Conservation (phyloP, 1,284 basidiomycete species). For the Cutaneotrichosporon dermatis region DNA sequence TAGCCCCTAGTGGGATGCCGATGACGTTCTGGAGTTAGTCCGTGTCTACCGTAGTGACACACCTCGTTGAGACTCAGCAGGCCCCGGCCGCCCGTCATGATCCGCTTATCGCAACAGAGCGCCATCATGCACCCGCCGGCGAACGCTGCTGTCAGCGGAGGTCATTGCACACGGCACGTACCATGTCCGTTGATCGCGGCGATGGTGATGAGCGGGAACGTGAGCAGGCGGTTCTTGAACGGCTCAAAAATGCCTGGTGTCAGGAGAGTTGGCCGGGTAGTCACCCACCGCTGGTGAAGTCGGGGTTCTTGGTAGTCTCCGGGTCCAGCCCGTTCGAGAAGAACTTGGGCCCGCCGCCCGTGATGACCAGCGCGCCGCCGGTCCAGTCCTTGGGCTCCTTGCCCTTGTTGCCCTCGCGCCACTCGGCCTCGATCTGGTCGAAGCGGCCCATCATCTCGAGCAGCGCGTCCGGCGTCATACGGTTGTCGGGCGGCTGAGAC, state of each 20-base stretch:
- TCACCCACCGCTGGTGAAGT: conserved; percentile 67
- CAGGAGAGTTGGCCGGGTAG: not conserved
- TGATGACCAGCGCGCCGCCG: conserved; percentile 69
- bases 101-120: conserved; percentile 78
- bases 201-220: conserved; percentile 58
- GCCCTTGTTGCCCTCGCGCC: conserved; percentile 52
- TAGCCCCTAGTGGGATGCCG: conserved; percentile 69
- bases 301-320: conserved; percentile 54
- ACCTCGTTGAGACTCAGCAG: conserved; percentile 90
- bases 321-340: conserved; percentile 61
- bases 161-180: no score
- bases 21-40: conserved; percentile 57
- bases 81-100: conserved; percentile 76
- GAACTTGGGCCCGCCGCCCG: conserved; percentile 74
- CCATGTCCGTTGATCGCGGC: conserved; percentile 83
- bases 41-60: not conserved
- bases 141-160: conserved; percentile 57
- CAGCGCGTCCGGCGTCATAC: conserved; percentile 41
- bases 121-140: conserved; percentile 78
- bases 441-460: conserved; percentile 53
- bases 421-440: conserved; percentile 70
- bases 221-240: conserved; percentile 40
- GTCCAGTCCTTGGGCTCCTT: conserved; percentile 1
- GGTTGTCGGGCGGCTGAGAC: conserved; percentile 45
- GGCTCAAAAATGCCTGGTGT: conserved; percentile 43